These are phyloP conservation scores for Dactylellina drechsleri DNA, from an alignment of 2,329 filamentous ascomycete genomes.

Conservation along the genomic window DNA sequence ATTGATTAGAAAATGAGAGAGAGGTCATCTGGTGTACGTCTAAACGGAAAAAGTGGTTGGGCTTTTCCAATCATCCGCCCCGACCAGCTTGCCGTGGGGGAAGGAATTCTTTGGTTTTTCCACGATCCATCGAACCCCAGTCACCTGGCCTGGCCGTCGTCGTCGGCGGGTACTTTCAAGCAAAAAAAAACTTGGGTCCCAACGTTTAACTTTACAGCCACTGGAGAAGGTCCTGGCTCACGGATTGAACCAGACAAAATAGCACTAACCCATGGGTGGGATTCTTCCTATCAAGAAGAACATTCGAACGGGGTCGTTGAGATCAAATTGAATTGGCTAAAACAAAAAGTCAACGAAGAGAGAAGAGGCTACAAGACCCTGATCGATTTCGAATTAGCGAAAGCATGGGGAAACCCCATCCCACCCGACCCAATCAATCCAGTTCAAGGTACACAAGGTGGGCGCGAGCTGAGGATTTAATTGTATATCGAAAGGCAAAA, in stretches of 20 bases:
- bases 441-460: background rate
- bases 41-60: background rate
- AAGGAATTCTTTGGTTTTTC: background rate
- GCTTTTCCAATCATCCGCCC: constrained; percentile 3
- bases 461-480: constrained; percentile 15
- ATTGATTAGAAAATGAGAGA: background rate
- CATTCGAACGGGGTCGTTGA: too few relatives aligned
- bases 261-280: constrained; percentile 39
- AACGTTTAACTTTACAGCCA: constrained; percentile 12
- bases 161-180: too few relatives aligned
- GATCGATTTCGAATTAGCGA: constrained; percentile 33
- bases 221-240: constrained; percentile 39
- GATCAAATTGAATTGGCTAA: too few relatives aligned
- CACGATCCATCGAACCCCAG: background rate
- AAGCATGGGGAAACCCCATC: constrained; percentile 26
- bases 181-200: too few relatives aligned
- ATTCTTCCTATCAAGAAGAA: background rate
- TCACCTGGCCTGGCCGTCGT: constrained; percentile 14
- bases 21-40: constrained; percentile 20
- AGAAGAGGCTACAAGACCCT: constrained; percentile 11
- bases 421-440: background rate
- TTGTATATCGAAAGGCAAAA: background rate
- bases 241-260: background rate
- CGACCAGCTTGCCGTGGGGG: background rate
- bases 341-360: background rate